Percentiles rank a stretch among this genome's conserved stretches.
Evolutionary conservation across 139 green algal genomes (phyloP).

Genomic region (Chlamydomonas eustigma): DNA sequence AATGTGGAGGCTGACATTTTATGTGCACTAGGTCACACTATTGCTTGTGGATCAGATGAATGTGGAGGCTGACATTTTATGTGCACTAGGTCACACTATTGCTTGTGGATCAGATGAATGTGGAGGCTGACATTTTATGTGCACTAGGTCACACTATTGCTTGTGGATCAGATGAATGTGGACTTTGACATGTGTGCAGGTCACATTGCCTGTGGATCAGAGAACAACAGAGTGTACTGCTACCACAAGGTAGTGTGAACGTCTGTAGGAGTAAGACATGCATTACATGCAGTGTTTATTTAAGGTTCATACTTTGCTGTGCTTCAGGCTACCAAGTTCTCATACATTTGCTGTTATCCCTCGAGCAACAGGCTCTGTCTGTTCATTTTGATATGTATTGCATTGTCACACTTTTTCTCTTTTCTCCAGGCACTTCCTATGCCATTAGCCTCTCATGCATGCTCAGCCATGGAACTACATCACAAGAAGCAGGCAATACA

Average conservation of each 20-base stretch:
- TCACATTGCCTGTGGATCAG: slow-evolving; percentile 80
- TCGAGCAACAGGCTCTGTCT: neutral
- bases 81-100: too few relatives aligned
- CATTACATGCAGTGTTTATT: neutral
- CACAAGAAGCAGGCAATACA: neutral
- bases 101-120: too few relatives aligned
- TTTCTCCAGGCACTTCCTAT: neutral
- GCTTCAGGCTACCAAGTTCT: neutral
- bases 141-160: too few relatives aligned
- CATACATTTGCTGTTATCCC: neutral
- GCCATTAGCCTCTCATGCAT: neutral
- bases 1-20: too few relatives aligned
- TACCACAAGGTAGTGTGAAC: slow-evolving; percentile 30
- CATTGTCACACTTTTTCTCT: neutral
- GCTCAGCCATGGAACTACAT: neutral
- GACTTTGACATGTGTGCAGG: too few relatives aligned
- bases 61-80: too few relatives aligned
- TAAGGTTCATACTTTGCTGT: neutral
- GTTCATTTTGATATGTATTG: neutral
- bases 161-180: too few relatives aligned
- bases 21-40: too few relatives aligned
- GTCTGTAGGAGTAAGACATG: neutral
- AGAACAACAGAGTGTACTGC: slow-evolving; percentile 58
- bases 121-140: too few relatives aligned
- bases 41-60: too few relatives aligned